Evolutionary conservation across 2,329 filamentous ascomycete species (phyloP), one percentile per base, ranked within the genome.

Genomic region (Zasmidium angulare): DNA sequence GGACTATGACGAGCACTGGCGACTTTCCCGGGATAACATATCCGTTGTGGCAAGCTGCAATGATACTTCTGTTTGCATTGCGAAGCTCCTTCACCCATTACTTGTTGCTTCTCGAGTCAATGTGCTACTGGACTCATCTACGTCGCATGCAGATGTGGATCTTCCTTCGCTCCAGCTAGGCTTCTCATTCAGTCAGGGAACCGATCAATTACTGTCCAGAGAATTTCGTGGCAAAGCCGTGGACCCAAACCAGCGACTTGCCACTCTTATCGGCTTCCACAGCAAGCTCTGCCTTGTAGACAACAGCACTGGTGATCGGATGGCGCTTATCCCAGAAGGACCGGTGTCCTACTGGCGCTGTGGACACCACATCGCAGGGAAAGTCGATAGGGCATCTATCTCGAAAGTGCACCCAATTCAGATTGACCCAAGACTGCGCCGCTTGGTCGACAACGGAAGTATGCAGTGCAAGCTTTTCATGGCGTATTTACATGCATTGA

Each of bases 401-500:
- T 75, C 75, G 0, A 80, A 75, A 7, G 89, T 82, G 52, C 73
- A 72, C 0, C 79, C 89, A 47, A 80, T 89, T 50, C 67, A 77
- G 1, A 67, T 82, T 0, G 75, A 90, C 1, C 80, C 82, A 0
- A 78, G 83, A 0, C 69, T 90, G 0, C 78, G 82, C 2, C 87
- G 85, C 40, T 77, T 86, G 0, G 74, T 82, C 0, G 86, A 89
- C 49, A 83, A 83, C 0, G 68, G 69, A 0, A 62, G 71, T 86
- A 0, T 71, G 85, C 0, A 61, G 46, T 58, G 59, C 55, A 63
- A 66, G 46, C 49, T 71, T 2, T 67, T 58, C 47, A n/a, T 68
- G 64, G 86, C 85, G 0, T 70, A 79, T 3, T 68, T 86, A 0
- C 87, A 90, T 66, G 87, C 86, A 0, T 71, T 79, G 2, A 89